These are phyloP conservation scores for Inosperma sp. DNA, from an alignment of 768 basidiomycete genomes.

Conservation along the genomic window DNA sequence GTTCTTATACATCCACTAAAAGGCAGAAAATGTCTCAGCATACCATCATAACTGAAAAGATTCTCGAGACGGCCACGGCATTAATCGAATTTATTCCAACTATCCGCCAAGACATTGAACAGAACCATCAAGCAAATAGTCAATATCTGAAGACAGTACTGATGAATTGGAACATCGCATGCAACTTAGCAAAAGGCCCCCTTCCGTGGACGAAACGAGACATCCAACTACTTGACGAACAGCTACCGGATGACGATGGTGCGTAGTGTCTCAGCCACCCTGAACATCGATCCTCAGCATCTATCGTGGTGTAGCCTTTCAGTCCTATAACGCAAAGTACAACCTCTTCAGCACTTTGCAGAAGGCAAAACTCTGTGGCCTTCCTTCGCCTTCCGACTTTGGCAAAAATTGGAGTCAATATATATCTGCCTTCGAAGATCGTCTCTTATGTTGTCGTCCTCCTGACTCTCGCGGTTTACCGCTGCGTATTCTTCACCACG, in stretches of 20 bases:
- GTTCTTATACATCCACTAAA: no score
- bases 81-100: no score
- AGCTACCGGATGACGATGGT: constrained; percentile 1
- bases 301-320: background rate
- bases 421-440: background rate
- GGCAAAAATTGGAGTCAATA: background rate
- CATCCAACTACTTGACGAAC: background rate
- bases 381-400: constrained; percentile 3
- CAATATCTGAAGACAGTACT: background rate
- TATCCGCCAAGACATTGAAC: no score
- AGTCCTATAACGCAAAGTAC: background rate
- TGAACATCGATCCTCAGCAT: background rate
- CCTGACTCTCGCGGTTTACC: constrained; percentile 1
- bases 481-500: background rate
- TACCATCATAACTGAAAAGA: no score
- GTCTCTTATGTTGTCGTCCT: constrained; percentile 3
- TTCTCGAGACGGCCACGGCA: no score
- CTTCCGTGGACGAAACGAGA: constrained; percentile 1
- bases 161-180: background rate
- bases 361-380: background rate
- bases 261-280: background rate
- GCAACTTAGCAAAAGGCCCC: background rate
- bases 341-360: background rate
- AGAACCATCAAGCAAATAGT: no score
- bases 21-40: no score